Base-by-base conservation (phyloP, 306 rosid genomes). In the Cyclanthera cordifolia region DNA sequence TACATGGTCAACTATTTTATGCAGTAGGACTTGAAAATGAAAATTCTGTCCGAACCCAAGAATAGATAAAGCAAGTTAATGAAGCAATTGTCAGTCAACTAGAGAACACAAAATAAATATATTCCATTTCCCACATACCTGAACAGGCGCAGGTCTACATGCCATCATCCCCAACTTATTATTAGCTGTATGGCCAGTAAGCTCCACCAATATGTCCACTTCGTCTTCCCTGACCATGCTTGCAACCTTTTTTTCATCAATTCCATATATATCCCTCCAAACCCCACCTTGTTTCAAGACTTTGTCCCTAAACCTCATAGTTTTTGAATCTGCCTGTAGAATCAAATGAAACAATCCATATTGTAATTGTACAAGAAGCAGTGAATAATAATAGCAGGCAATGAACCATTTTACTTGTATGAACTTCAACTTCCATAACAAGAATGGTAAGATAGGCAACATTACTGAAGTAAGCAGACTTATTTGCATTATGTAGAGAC, bases 101-200 rank as follows among this genome's bases (percentile, higher is more conserved):
- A n/a, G 28, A 48, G 41, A 28, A n/a, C 72, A 30, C 60, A 9
- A 72, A 43, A 30, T 66, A 68, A 57, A 63, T 41, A n/a, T n/a
- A n/a, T n/a, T n/a, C n/a, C n/a, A n/a, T 24, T 61, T 53, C 57
- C 67, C 50, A 53, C 70, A 72, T 76, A 87, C 90, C 97, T 88
- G 96, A 72, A 91, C 27, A 6, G 96, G 99, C 60, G 96, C 95
- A 60, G 99, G 96, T 24, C 96, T 90, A 79, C 95, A 93, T 47
- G 99, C 99, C 99, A 93, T 83, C 84, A 87, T 90, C 74, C 99
- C 99, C 78, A 93, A 73, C 81, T 93, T 90, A 78, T 93, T 93
- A 79, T 90, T 93, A 53, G 99, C 99, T 11, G 96, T 93, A 82
- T 93, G 99, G 74, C 99, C 96, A 52, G 99, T 93, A 69, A 93